Conservation (phyloP, 345 rosid species). For the Populus ilicifolia region DNA sequence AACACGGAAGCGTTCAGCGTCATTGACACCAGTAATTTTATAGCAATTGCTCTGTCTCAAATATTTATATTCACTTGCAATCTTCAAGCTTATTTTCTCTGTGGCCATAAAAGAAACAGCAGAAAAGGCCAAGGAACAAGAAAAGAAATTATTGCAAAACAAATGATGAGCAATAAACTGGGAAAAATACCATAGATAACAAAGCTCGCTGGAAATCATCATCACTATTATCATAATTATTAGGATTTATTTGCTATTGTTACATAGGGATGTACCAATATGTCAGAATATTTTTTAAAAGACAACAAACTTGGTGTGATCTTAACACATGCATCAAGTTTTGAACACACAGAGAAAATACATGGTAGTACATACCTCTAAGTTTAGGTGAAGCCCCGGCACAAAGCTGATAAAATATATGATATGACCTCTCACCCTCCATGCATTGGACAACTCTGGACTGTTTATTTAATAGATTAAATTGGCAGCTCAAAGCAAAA, state of each 20-base stretch:
- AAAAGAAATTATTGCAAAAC: too few species aligned
- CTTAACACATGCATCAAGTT: not conserved
- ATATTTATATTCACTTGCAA: conserved; percentile 71
- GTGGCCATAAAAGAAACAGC: conserved; percentile 14
- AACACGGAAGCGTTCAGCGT: conserved; percentile 60
- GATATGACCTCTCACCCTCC: conserved; percentile 96
- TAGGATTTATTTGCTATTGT: not conserved
- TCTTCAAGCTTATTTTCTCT: conserved; percentile 83
- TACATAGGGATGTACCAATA: not conserved
- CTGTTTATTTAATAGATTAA: conserved; percentile 50
- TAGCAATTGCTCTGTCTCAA: conserved; percentile 85
- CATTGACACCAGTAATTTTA: conserved; percentile 74
- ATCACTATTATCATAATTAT: not conserved
- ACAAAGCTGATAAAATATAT: conserved; percentile 98
- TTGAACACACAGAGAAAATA: not conserved
- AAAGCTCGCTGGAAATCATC: not conserved
- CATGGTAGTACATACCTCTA: conserved; percentile 48
- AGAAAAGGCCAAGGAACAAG: not conserved
- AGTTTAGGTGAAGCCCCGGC: conserved; percentile 79
- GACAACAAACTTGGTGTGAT: not conserved
- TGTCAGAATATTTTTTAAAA: not conserved
- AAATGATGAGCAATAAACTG: too few species aligned
- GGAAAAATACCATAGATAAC: not conserved
- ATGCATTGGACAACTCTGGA: conserved; percentile 98
- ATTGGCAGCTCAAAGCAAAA: conserved; percentile 15